Conservation (phyloP, 139 green algal genomes). For the Protoeuglena noctilucae region DNA sequence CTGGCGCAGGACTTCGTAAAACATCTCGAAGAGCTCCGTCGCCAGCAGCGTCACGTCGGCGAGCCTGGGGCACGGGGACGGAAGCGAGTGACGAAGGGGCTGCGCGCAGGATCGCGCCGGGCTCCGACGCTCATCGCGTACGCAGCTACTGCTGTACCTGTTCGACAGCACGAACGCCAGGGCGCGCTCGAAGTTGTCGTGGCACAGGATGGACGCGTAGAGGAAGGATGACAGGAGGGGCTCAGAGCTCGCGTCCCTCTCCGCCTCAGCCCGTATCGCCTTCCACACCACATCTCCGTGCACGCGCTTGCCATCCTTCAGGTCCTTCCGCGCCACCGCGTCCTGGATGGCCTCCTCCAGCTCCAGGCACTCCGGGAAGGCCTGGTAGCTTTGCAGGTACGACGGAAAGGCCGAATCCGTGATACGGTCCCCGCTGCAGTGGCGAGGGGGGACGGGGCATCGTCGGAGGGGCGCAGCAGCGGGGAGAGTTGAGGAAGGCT, state of each 20-base stretch:
- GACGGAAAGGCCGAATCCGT: too few relatives aligned
- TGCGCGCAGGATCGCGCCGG: slow-evolving; percentile 1
- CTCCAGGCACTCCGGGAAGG: too few relatives aligned
- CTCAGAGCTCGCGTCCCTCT: slow-evolving; percentile 24
- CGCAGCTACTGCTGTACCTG: slow-evolving; percentile 6
- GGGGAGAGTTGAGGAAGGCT: too few relatives aligned
- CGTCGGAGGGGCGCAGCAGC: too few relatives aligned
- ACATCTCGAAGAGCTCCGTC: slow-evolving; percentile 27
- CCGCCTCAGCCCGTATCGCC: too few relatives aligned
- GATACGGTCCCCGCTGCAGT: too few relatives aligned
- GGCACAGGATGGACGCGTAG: slow-evolving; percentile 35
- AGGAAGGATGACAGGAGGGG: slow-evolving; percentile 43
- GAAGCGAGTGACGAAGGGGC: background rate
- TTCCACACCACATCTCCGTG: too few relatives aligned
- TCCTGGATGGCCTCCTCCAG: too few relatives aligned
- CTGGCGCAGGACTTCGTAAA: slow-evolving; percentile 5
- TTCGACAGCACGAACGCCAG: slow-evolving; percentile 46
- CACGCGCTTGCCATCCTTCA: too few relatives aligned
- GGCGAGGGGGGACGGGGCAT: too few relatives aligned
- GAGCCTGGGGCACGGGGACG: slow-evolving; percentile 11
- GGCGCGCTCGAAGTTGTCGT: slow-evolving; percentile 30
- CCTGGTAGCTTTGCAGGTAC: too few relatives aligned
- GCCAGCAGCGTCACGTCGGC: slow-evolving; percentile 32
- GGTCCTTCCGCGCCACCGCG: too few relatives aligned
- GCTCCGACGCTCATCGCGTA: background rate